Evolutionary conservation across 352 stramenopile genomes (phyloP), one percentile per base, ranked within the genome.

Genomic region (Pythium grandisporangium): DNA sequence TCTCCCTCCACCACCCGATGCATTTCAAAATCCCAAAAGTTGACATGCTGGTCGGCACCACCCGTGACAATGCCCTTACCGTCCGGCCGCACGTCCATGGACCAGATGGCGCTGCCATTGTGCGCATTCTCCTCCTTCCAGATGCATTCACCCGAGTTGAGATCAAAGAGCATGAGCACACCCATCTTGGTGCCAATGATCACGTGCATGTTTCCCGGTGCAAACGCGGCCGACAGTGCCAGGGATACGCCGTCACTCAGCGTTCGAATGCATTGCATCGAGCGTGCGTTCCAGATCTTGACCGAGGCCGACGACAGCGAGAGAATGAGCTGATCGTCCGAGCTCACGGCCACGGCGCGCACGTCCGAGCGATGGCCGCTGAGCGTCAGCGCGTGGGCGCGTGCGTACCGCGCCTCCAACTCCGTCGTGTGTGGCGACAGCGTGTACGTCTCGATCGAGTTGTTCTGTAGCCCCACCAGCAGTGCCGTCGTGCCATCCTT

Each of bases 1-100:
- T n/a, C n/a, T n/a, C n/a, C n/a, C 36, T 68, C 62, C 13, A 66
- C 61, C 10, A 63, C 48, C n/a, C 62, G 70, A 41, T 79, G 54
- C 53, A 96, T 87, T 63, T 98, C 93, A 52, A 99, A 91, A 52
- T 98, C 85, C 96, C 96, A 99, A 58, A 99, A 99, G 69, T 99
- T 99, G 8, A 99, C 96, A 42, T 85, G 76, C 54, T 98, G 95
- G 55, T 99, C 97, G 7, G 96, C 95, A 33, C 90, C 95, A 38
- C 95, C 96, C 17, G 96, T 98, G 26, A 96, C 86, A 35, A 99
- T 80, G 6, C 84, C 89, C 44, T 93, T 91, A 12, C 74, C 78
- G 33, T 96, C 83, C 6, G 84, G 78, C 34, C 95, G 75, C 26
- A 99, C 73, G 53, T 98, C 96, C 26, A 99, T 84, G 16, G 82